Base-by-base conservation (phyloP, 371 early-diverging fungal species). In the Mucor sp. region DNA sequence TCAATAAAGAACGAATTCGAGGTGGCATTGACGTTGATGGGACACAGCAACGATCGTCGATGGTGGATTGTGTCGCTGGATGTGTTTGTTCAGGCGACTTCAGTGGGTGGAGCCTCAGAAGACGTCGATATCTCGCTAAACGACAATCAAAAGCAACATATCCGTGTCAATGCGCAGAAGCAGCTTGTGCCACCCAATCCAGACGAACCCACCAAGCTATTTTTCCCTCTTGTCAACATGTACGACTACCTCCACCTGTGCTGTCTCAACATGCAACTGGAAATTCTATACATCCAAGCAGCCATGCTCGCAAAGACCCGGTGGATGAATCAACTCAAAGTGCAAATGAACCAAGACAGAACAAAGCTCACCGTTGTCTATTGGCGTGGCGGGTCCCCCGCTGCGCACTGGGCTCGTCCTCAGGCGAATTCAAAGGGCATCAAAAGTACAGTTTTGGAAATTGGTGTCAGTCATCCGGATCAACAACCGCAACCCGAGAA, bases 231-330 rank as follows among this genome's bases (percentile, higher is more conserved):
- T 32, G 82, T 86, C 19, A 85, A 86, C 35, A 66, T 92, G 37
- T 89, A 91, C 65, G 90, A 91, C 69, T 90, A 88, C 68, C 67
- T 91, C 58, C 90, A 92, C 47, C 75, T 84, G 33, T 85, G 90
- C 60, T 85, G 90, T 65, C 76, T 91, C 17, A 84, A 84, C n/a
- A 82, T 88, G 66, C 83, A 89, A 68, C 71, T 91, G 15, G 91
- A 91, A 64, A 81, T 88, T 14, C 68, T 92, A 17, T 83, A 80
- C 63, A 84, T 84, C 63, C 91, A 92, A 79, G 80, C 89, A 0
- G 70, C 75, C 14, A 79, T 85, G 61, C 67, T 91, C 48, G 71
- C 82, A n/a, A 86, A 85, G 32, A 84, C 87, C 23, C 81, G 88
- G 63, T 90, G 91, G 90, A 78, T 87, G 6, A 87, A 89, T 41